Conservation (phyloP, 257 asterid species). For the Capsicum pubescens region DNA sequence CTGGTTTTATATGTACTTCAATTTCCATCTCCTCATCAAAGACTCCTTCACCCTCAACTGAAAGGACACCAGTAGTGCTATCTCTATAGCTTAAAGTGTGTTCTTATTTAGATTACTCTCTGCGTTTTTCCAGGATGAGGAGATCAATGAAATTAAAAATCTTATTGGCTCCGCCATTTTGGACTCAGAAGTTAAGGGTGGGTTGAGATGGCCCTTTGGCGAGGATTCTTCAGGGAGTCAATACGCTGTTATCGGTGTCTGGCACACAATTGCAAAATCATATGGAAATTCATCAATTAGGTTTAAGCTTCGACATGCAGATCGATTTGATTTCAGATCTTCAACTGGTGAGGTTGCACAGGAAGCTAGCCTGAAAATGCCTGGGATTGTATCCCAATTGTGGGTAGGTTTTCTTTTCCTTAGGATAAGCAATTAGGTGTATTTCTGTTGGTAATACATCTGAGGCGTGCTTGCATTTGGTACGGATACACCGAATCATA, state of each 20-base stretch:
- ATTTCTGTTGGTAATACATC: not conserved
- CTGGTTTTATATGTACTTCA: not conserved
- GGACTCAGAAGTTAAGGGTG: conserved; percentile 57
- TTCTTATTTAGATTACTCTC: conserved; percentile 16
- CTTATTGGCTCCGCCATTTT: conserved; percentile 49
- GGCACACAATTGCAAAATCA: conserved; percentile 49
- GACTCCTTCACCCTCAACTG: not conserved
- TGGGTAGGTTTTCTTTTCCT: conserved; percentile 38
- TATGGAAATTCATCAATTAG: conserved; percentile 46
- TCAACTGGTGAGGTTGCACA: conserved; percentile 54
- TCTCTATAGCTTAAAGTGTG: not conserved
- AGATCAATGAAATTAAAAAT: conserved; percentile 39
- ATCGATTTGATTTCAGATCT: conserved; percentile 55
- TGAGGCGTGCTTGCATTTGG: not conserved
- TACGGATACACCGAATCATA: not conserved
- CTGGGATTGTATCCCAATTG: conserved; percentile 41
- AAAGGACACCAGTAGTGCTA: not conserved
- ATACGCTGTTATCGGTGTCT: conserved; percentile 45
- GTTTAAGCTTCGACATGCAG: conserved; percentile 52
- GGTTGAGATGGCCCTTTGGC: conserved; percentile 57
- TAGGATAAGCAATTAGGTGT: not conserved
- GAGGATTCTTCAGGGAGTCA: conserved; percentile 48
- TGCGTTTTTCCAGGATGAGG: conserved; percentile 49
- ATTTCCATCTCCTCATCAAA: not conserved
- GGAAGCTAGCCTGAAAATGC: conserved; percentile 50